Conservation (phyloP, 306 rosid genomes). For the Ormosia emarginata region DNA sequence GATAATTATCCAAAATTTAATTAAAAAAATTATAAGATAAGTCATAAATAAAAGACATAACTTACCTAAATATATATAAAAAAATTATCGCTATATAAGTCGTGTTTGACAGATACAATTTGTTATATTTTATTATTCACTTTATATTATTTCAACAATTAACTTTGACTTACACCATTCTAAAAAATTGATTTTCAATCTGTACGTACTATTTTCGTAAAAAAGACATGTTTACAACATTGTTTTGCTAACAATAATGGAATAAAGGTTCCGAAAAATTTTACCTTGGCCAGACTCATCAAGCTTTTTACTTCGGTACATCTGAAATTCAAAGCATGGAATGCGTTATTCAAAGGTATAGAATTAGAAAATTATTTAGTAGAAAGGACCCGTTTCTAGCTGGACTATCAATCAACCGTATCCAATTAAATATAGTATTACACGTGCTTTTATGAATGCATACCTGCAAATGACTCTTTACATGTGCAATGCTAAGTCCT, state of each 20-base stretch:
- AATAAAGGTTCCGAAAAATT: neutral
- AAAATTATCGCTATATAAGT: too few relatives aligned
- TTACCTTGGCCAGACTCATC: conserved; percentile 88
- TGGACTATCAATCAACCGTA: neutral
- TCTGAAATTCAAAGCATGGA: conserved; percentile 34
- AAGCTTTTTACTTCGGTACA: conserved; percentile 91
- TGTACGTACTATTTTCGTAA: too few relatives aligned
- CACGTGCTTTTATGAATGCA: neutral
- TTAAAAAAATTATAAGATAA: too few relatives aligned
- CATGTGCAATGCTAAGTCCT: conserved; percentile 91
- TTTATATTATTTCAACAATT: too few relatives aligned
- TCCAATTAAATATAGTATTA: too few relatives aligned
- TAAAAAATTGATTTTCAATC: too few relatives aligned
- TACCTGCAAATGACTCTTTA: conserved; percentile 96
- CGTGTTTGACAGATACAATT: too few relatives aligned
- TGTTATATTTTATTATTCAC: too few relatives aligned
- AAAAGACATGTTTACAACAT: neutral
- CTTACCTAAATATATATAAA: too few relatives aligned
- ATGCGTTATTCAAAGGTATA: neutral
- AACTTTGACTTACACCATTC: too few relatives aligned
- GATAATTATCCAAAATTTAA: too few relatives aligned
- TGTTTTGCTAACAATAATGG: neutral
- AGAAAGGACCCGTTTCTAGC: neutral
- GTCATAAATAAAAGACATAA: too few relatives aligned
- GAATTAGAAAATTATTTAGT: neutral